These are phyloP conservation scores for Aspergillus ostianus DNA, from an alignment of 495 filamentous ascomycete genomes.

Conservation along the genomic window DNA sequence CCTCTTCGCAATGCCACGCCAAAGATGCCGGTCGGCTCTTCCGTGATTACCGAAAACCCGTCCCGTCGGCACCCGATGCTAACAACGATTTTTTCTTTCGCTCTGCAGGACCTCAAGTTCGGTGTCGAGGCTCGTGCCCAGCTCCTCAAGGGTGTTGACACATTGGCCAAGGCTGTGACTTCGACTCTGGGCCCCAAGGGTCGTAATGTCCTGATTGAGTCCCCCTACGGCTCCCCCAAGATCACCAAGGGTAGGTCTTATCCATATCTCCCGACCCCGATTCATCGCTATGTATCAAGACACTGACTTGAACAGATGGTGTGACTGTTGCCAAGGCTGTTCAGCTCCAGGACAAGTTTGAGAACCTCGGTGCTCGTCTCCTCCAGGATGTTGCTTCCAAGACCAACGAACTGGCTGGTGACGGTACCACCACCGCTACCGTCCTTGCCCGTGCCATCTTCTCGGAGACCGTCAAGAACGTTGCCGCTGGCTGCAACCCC, in stretches of 20 bases:
- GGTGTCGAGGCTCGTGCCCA: slow-evolving; percentile 90
- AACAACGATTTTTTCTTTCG: slow-evolving; percentile 21
- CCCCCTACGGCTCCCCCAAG: slow-evolving; percentile 95
- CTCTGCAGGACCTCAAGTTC: slow-evolving; percentile 87
- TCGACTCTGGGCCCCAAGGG: slow-evolving; percentile 98
- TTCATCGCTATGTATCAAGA: not conserved
- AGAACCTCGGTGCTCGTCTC: slow-evolving; percentile 95
- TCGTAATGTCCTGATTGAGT: slow-evolving; percentile 96
- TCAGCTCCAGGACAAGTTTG: slow-evolving; percentile 95
- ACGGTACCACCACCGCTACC: slow-evolving; percentile 96
- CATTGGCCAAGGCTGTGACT: slow-evolving; percentile 91
- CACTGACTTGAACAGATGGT: slow-evolving; percentile 66
- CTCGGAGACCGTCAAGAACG: slow-evolving; percentile 99
- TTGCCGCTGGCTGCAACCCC: slow-evolving; percentile 98
- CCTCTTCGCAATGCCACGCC: slow-evolving; percentile 6
- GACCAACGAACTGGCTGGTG: slow-evolving; percentile 98
- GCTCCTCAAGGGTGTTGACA: slow-evolving; percentile 92
- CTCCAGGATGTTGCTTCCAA: slow-evolving; percentile 98
- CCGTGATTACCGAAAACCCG: slow-evolving; percentile 22
- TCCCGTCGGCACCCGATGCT: slow-evolving; percentile 4
- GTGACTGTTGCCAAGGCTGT: slow-evolving; percentile 93
- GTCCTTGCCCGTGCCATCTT: slow-evolving; percentile 98
- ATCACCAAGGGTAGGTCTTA: slow-evolving; percentile 88
- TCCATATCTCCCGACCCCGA: slow-evolving; percentile 9
- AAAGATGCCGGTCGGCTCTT: slow-evolving; percentile 4